Base-by-base conservation (phyloP, 116 monocot genomes). In the Zostera marina region DNA sequence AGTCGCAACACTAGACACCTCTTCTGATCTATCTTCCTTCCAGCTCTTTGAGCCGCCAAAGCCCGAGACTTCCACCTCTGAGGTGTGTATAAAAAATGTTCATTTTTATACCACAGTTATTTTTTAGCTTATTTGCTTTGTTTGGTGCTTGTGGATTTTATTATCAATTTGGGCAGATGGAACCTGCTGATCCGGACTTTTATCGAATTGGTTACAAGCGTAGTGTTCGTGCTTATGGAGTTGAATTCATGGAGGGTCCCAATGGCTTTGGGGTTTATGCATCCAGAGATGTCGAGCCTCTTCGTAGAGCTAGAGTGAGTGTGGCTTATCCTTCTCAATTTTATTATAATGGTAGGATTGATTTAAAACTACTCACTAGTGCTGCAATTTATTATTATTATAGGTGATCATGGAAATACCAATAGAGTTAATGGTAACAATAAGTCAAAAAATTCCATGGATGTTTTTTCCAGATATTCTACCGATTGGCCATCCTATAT, bases 361-460 rank as follows among this genome's bases (percentile, higher is more conserved):
- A 4, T 55, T 13, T 11, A 25, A 55, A 7, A 25, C 32, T 11
- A 11, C 25, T 55, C 11, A 42, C 15, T 16, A 9, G 40, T 58
- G 16, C 15, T 41, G 17, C 9, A 41, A 17, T 17, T 5, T 16
- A 0, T 58, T 58, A 16, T n/a, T 17, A 46, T 60, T 54, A 47
- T 67, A 88, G 88, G 66, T 88, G 69, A 86, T 90, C 45, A 89
- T 90, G 90, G 90, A 98, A 70, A 98, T 98, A 42, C 98, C 98
- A 1, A 42, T 98, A 46, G 86, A 90, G 67, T 69, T 90, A 73
- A 86, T 86, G 90, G 58, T 98, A 65, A 98, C 98, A 13, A 83
- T 98, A 59, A 90, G 80, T 47, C 77, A 89, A 63, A 85, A 86
- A 62, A 69, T 61, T 61, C 98, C 90, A 17, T 98, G 98, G 98